Evolutionary conservation across 768 basidiomycete species (phyloP).

Genomic region (Rhodocollybia butyracea): DNA sequence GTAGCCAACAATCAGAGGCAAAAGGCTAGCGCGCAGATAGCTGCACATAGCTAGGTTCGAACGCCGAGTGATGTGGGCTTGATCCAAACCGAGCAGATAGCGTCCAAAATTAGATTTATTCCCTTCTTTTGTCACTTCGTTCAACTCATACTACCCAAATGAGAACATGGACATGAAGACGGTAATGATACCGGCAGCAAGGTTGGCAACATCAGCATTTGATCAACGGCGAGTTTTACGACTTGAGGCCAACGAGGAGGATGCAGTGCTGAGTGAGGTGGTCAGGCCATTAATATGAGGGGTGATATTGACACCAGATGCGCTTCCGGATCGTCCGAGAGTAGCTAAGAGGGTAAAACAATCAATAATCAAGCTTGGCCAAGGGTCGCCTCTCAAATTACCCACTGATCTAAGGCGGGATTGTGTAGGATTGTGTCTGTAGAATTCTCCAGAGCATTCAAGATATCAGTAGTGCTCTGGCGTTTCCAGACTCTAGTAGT

Average conservation of each 20-base stretch:
- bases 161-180: slow-evolving; percentile 5
- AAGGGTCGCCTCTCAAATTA: neutral
- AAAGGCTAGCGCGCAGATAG: too few relatives aligned
- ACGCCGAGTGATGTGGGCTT: too few relatives aligned
- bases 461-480: slow-evolving; percentile 1
- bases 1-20: too few relatives aligned
- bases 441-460: neutral
- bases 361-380: neutral
- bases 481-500: neutral
- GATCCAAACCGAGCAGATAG: too few relatives aligned
- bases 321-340: slow-evolving; percentile 12
- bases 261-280: slow-evolving; percentile 18
- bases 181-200: slow-evolving; percentile 21
- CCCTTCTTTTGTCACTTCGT: too few relatives aligned
- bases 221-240: slow-evolving; percentile 18
- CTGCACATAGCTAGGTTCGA: too few relatives aligned
- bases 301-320: slow-evolving; percentile 17
- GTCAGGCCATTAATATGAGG: slow-evolving; percentile 20
- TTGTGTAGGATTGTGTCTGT: neutral
- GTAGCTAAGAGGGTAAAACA: neutral
- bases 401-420: neutral
- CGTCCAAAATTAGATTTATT: too few relatives aligned
- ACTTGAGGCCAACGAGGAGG: slow-evolving; percentile 12
- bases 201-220: slow-evolving; percentile 20
- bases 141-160: neutral